Base-by-base conservation (phyloP, 805 yeast species). In the Metschnikowia continentalis region DNA sequence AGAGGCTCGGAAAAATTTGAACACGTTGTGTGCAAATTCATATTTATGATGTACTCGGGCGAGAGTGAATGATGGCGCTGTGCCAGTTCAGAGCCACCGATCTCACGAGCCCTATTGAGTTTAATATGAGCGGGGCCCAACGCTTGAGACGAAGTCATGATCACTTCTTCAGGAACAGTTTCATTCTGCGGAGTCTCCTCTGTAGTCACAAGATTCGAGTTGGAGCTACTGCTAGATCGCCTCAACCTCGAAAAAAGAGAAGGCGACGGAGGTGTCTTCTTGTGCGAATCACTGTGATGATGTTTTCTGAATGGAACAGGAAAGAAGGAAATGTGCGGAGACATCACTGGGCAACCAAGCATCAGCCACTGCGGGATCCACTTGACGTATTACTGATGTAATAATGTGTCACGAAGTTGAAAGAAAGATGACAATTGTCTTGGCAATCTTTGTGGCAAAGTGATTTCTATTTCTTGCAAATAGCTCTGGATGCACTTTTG, bases 71-170 rank as follows among this genome's bases (percentile, higher is more conserved):
- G 40, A 6, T 33, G 47, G 35, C 33, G 40, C 26, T 10, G 41
- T 11, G 35, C 6, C 47, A 42, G 40, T 23, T 42, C 20, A 6
- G 47, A 26, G 33, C 33, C 33, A 36, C 35, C 6, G 20, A 42
- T 32, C 14, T 35, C 32, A 15, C 51, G 49, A 36, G 40, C 51
- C 51, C 42, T 48, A 46, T 39, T 23, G 32, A 33, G 52, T 3
- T 22, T 23, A 32, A 20, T 32, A 8, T 41, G 47, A 20, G 40
- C 23, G 35, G 42, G 15, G 42, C 35, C 47, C 52, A 51, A 43
- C 17, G 54, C 54, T 40, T 48, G 52, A 32, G 54, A 51, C 22
- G 54, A 48, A n/a, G 51, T 44, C 44, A 51, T 35, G 13, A 23
- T 42, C 22, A 23, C 19, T 20, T 44, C 26, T 20, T 15, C 38